phyloP scores from a whole-genome alignment of 2,329 filamentous ascomycete genomes.

The Beauveria sp. region DNA sequence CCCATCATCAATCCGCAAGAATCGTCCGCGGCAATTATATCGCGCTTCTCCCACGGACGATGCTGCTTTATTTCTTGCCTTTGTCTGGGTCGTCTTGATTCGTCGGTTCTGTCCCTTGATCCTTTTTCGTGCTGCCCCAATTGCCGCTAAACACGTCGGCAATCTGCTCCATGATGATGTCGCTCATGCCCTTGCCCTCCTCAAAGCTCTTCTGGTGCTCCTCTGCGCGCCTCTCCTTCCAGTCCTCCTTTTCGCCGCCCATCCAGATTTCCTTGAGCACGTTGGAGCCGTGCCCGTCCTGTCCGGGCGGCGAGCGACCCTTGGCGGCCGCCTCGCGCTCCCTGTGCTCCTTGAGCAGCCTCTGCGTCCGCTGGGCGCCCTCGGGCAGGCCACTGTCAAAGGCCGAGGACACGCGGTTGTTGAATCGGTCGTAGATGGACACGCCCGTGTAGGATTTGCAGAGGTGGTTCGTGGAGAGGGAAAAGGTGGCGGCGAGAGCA shows the following conservation, averaged over 20 bases:
- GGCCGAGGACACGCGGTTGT: conserved; percentile 34
- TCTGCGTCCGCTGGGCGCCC: conserved; percentile 39
- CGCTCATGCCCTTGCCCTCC: conserved; percentile 48
- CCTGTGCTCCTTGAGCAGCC: conserved; percentile 39
- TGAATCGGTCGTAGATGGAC: conserved; percentile 42
- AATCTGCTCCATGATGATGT: conserved; percentile 49
- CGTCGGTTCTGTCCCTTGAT: conserved; percentile 16
- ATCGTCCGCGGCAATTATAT: neutral
- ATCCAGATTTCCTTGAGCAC: conserved; percentile 47
- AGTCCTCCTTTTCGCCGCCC: conserved; percentile 47
- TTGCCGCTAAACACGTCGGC: conserved; percentile 42
- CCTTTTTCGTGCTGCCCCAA: conserved; percentile 24
- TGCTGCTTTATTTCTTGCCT: conserved; percentile 15
- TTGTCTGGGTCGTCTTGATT: conserved; percentile 14
- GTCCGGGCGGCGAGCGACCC: conserved; percentile 12
- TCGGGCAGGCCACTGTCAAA: conserved; percentile 50
- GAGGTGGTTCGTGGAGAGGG: conserved; percentile 48
- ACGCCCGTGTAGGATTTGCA: conserved; percentile 48
- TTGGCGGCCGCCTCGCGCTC: conserved; percentile 28
- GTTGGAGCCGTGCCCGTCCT: conserved; percentile 24
- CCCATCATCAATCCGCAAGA: neutral
- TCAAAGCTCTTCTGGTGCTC: conserved; percentile 46
- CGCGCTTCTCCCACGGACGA: neutral
- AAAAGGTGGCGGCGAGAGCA: conserved; percentile 41
- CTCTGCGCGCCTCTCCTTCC: conserved; percentile 44